Base-by-base conservation (phyloP, 2,329 filamentous ascomycete genomes). In the Pestalotiopsis sp. region DNA sequence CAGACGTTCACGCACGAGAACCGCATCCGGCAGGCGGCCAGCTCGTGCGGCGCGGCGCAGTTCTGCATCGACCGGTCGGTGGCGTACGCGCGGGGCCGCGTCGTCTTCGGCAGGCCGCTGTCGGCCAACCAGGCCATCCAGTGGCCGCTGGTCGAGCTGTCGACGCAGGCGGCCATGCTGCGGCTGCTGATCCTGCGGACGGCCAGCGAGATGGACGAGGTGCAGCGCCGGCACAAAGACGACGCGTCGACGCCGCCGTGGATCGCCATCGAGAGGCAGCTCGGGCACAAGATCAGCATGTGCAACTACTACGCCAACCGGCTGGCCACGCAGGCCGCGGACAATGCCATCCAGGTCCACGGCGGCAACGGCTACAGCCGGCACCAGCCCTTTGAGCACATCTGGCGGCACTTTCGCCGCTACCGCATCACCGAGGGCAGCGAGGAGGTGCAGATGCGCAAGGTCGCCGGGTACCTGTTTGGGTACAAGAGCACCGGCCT, bases 401-500 rank as follows among this genome's bases (percentile, higher is more conserved):
- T 91, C 64, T 90, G 89, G 85, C 82, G 88, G 64, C 88, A 91
- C 78, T 89, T 90, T 76, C 79, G 89, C 56, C 80, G 87, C 27
- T 91, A 91, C 73, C 79, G 88, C 45, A 91, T 91, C 70, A 91
- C 88, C 0, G 89, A 91, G 75, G 88, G 88, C 0, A 88, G 86
- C 67, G 89, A 91, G 75, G 88, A 91, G 80, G 89, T 91, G 65
- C 88, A 91, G 77, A 90, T 90, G 85, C 81, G 88, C n/a, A 90
- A 90, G 77, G 83, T 91, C 11, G 88, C 87, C 0, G 87, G 85
- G 11, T 88, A 86, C 77, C 71, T 89, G 58, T 77, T 77, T 69
- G 74, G 73, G 9, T 76, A 99, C 80, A 94, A 92, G 80, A 87
- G 84, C 79, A 92, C 93, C 2, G 92, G 90, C 52, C 86, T 97